Evolutionary conservation across 768 basidiomycete genomes (phyloP).

Genomic region (Russula foetens): DNA sequence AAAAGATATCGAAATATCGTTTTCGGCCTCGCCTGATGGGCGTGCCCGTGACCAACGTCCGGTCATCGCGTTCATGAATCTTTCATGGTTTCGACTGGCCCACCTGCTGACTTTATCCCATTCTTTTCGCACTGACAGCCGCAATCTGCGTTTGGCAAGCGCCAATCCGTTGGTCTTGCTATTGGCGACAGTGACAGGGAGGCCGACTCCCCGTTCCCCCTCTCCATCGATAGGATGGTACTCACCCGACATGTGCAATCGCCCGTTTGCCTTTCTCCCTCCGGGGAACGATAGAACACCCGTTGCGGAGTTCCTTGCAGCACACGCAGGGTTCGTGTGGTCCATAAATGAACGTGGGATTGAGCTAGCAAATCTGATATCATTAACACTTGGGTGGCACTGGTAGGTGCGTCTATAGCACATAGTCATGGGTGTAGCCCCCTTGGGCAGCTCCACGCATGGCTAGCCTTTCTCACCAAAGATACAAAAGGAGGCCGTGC

Average conservation of each 20-base stretch:
- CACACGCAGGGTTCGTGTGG: background rate
- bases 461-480: background rate
- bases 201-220: constrained; percentile 10
- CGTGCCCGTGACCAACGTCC: constrained; percentile 7
- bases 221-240: constrained; percentile 7
- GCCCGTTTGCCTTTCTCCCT: background rate
- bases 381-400: background rate
- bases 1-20: background rate
- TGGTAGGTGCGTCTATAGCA: background rate
- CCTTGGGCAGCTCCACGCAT: background rate
- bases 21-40: constrained; percentile 14
- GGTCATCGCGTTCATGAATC: constrained; percentile 1
- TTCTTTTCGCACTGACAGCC: background rate
- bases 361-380: constrained; percentile 1
- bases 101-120: constrained; percentile 6
- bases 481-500: constrained; percentile 7
- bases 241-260: constrained; percentile 2
- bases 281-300: background rate
- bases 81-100: background rate
- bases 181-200: no score
- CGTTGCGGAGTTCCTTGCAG: constrained; percentile 3
- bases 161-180: constrained; percentile 8
- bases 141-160: background rate
- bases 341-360: constrained; percentile 12
- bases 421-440: background rate